These are phyloP conservation scores for Choiromyces venosus DNA, from an alignment of 495 filamentous ascomycete genomes.

Conservation along the genomic window DNA sequence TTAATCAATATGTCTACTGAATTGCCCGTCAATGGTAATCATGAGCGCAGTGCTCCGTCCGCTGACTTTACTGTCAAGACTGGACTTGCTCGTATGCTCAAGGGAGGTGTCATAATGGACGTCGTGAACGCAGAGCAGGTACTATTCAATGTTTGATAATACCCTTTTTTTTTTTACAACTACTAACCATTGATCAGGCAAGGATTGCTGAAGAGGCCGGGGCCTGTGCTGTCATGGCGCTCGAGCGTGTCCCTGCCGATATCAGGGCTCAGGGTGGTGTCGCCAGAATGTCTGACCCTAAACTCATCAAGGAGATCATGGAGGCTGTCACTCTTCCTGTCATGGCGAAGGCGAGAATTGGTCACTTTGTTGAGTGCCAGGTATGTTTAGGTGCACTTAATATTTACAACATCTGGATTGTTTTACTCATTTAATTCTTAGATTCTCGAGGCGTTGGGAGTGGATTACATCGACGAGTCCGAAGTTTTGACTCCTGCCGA, in stretches of 20 bases:
- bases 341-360: conserved; percentile 98
- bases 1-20: background rate
- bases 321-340: conserved; percentile 94
- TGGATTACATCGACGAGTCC: conserved; percentile 97
- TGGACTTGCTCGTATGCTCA: conserved; percentile 92
- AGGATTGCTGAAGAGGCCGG: conserved; percentile 97
- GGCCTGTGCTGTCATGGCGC: conserved; percentile 93
- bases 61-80: conserved; percentile 73
- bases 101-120: conserved; percentile 99
- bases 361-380: conserved; percentile 96
- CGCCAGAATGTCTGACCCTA: conserved; percentile 92
- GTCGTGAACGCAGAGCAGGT: conserved; percentile 90
- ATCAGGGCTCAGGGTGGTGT: conserved; percentile 90
- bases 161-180: background rate
- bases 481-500: conserved; percentile 97
- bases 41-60: conserved; percentile 39
- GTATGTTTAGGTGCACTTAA: conserved; percentile 44
- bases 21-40: conserved; percentile 40
- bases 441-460: conserved; percentile 89
- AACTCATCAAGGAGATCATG: conserved; percentile 96
- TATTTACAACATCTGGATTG: background rate
- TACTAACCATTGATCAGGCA: conserved; percentile 50
- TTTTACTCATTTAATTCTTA: conserved; percentile 39
- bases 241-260: conserved; percentile 96
- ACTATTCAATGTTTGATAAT: conserved; percentile 24